Conservation (phyloP, 2,329 filamentous ascomycete genomes). For the Claviceps sp. region DNA sequence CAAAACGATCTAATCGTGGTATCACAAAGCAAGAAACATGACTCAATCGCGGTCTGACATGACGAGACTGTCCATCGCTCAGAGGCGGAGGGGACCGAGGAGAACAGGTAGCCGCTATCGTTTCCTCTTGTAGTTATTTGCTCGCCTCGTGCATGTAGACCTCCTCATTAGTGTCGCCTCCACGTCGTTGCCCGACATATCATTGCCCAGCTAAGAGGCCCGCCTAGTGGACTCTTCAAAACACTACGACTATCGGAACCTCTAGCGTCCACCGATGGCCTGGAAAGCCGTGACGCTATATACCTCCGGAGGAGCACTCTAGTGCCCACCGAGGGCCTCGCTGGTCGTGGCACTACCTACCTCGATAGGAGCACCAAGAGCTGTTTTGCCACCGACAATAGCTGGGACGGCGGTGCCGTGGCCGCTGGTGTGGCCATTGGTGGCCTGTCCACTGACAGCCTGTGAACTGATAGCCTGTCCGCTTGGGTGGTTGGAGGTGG, state of each 20-base stretch:
- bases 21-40: constrained; percentile 1
- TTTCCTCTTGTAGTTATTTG: background rate
- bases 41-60: background rate
- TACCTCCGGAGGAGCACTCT: constrained; percentile 1
- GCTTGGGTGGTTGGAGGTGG: no score
- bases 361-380: background rate
- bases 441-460: constrained; percentile 2
- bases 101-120: background rate
- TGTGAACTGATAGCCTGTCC: no score
- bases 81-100: no score
- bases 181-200: no score
- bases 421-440: constrained; percentile 10
- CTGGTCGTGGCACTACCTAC: background rate
- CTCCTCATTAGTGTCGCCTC: background rate
- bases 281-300: background rate
- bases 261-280: constrained; percentile 9
- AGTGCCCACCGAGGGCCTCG: constrained; percentile 7
- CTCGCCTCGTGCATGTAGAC: background rate
- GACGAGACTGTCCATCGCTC: no score
- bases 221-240: constrained; percentile 1
- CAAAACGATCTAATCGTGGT: background rate
- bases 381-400: constrained; percentile 4
- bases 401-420: constrained; percentile 9
- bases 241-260: constrained; percentile 5
- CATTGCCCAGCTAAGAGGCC: background rate